phyloP scores from a whole-genome alignment of 768 basidiomycete species.

The Tricholoma matsutake region DNA sequence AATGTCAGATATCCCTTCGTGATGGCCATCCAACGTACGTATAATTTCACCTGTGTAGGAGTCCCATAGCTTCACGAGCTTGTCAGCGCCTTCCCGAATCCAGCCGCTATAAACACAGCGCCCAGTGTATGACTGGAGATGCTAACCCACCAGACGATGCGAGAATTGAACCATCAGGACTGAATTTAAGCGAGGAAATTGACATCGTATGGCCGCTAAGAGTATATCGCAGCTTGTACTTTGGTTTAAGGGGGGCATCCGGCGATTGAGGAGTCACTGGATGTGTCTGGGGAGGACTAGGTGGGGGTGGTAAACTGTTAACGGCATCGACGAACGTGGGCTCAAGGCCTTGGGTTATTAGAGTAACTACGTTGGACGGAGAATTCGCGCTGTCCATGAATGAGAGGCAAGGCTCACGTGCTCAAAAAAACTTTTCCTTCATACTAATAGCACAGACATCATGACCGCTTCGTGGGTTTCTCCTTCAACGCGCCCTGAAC shows the following conservation, averaged over 20 bases:
- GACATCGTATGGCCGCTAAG: conserved; percentile 81
- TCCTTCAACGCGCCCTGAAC: conserved; percentile 76
- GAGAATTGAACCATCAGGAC: conserved; percentile 75
- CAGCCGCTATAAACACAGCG: conserved; percentile 21
- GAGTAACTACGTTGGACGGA: neutral
- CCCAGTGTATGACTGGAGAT: conserved; percentile 5
- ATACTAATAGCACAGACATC: neutral
- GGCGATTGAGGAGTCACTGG: neutral
- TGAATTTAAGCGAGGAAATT: conserved; percentile 86
- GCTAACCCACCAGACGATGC: conserved; percentile 76
- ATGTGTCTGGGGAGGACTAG: conserved; percentile 2
- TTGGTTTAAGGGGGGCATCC: conserved; percentile 28
- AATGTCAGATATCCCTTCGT: conserved; percentile 84
- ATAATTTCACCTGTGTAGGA: conserved; percentile 67
- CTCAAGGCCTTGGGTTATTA: neutral
- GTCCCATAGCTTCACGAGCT: conserved; percentile 80
- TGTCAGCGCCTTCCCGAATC: conserved; percentile 73
- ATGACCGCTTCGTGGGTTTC: conserved; percentile 68
- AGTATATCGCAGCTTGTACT: conserved; percentile 57
- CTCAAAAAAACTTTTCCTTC: conserved; percentile 27
- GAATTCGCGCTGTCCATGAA: neutral
- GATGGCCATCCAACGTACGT: conserved; percentile 70
- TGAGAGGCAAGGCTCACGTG: conserved; percentile 11
- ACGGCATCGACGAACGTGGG: conserved; percentile 8
- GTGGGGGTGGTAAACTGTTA: neutral